A percentile compares a stretch with the other conserved stretches of the same genome.
Evolutionary conservation across 345 rosid species (phyloP).

Genomic region (Citrus glauca): DNA sequence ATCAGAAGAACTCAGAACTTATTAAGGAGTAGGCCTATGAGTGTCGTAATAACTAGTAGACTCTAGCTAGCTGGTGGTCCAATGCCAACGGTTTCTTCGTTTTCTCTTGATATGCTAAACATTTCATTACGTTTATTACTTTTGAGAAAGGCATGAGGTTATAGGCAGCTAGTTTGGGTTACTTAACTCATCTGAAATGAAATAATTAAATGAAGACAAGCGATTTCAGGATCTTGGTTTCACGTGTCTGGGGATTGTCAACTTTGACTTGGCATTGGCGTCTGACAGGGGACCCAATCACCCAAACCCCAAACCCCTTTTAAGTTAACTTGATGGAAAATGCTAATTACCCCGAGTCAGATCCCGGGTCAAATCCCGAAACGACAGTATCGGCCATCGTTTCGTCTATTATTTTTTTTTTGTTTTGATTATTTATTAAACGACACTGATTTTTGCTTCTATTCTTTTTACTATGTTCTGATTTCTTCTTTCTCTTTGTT

Average conservation of each 20-base stretch:
- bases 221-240: neutral
- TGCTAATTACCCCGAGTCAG: too few species aligned
- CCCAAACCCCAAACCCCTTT: neutral
- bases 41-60: neutral
- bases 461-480: too few species aligned
- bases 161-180: neutral
- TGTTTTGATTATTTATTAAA: too few species aligned
- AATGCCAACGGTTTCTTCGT: neutral
- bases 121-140: neutral
- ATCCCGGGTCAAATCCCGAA: fast-evolving
- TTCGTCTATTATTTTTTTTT: too few species aligned
- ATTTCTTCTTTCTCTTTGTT: too few species aligned
- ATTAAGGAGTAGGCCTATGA: neutral
- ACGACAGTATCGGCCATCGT: too few species aligned
- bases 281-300: neutral
- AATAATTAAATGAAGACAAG: neutral
- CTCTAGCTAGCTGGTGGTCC: slow-evolving; percentile 1
- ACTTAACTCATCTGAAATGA: neutral
- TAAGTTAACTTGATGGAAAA: neutral
- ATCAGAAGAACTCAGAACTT: neutral
- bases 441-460: too few species aligned
- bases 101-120: neutral
- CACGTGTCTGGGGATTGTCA: slow-evolving; percentile 3
- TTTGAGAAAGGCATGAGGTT: neutral
- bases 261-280: neutral